Evolutionary conservation across 1,284 basidiomycete species (phyloP), one percentile per base, ranked within the genome.

Genomic region (Sutorius eximius): DNA sequence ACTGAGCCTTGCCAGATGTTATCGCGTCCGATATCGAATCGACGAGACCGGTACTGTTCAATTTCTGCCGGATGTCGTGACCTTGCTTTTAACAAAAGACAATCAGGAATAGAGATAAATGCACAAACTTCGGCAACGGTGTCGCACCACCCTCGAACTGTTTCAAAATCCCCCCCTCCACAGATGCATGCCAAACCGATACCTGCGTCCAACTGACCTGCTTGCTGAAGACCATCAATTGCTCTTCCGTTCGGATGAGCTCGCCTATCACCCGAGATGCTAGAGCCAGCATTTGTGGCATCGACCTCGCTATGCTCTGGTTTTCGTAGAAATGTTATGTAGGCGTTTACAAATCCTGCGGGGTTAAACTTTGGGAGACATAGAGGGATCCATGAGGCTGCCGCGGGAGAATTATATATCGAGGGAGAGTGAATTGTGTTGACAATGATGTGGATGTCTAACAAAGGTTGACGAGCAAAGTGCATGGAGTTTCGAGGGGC

Each of bases 311-410:
- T 53, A 13, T 49, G 52, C 12, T 69, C 71, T 45, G 67, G 63
- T 48, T 72, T 70, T 44, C 74, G 70, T 20, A 88, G 70, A 69
- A 91, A 96, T 36, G 86, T 86, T 51, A 98, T 84, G 65, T 96
- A 98, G 16, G 93, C 91, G 71, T 99, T 94, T 18, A 97, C 86
- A 71, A 98, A 98, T 1, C 90, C 91, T 2, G 87, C 77, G 0
- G 93, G 79, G 62, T 98, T 95, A 76, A 93, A 98, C 68, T 95
- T 95, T 0, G 97, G 96, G 11, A 99, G 81, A 68, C 96, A 99
- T 47, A 99, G 82, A 0, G 97, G 97, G 3, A 98, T 80, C 93
- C 95, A 99, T 5, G 90, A 90, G 20, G 95, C 87, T 7, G 89
- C 79, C 1, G 87, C 93, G 5, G 86, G 79, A 57, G 86, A 79